Evolutionary conservation across 257 asterid genomes (phyloP), one percentile per base, ranked within the genome.

Genomic region (Hygrophila difformis): DNA sequence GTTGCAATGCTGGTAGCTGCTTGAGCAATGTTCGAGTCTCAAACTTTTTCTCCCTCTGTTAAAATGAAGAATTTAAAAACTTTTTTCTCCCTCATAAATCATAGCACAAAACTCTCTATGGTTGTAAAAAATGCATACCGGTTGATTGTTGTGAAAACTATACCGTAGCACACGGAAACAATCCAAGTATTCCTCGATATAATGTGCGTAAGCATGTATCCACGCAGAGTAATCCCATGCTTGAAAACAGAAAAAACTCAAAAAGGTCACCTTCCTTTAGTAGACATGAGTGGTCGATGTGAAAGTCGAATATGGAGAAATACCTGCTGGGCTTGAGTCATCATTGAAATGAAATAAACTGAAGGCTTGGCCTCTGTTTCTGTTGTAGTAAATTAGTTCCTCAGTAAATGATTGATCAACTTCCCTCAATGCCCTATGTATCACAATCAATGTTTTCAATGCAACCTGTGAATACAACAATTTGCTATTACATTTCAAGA

Each of bases 381-480:
- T 47, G 57, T 62, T 69, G 59, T 76, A 78, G 51, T 20, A 36
- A 41, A 68, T 68, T 42, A 85, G 64, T 69, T 85, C 95, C 60
- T 76, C 82, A 21, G 65, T 60, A 61, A 81, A 79, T 34, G 93
- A 75, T 12, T 59, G 73, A 35, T 85, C 95, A 24, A 81, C 91
- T 63, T 85, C 95, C 70, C 91, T 78, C 54, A 85, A 18, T 44
- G 82, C 93, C 11, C 91, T 91, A 65, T 85, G 95, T 53, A 85
- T 63, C 18, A 85, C 77, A 53, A 85, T 68, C 82, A 85, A 69
- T 47, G 80, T 58, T 72, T 85, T 85, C 60, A 81, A 57, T 19
- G 93, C 93, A 53, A 85, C 93, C 95, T 85, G 70, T 60, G 53
- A 38, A 48, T n/a, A n/a, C n/a, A n/a, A n/a, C n/a, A n/a, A n/a